A percentile compares a stretch with the other conserved stretches of the same genome.
phyloP scores from a whole-genome alignment of 257 asterid species.

The Ehretia macrophylla region DNA sequence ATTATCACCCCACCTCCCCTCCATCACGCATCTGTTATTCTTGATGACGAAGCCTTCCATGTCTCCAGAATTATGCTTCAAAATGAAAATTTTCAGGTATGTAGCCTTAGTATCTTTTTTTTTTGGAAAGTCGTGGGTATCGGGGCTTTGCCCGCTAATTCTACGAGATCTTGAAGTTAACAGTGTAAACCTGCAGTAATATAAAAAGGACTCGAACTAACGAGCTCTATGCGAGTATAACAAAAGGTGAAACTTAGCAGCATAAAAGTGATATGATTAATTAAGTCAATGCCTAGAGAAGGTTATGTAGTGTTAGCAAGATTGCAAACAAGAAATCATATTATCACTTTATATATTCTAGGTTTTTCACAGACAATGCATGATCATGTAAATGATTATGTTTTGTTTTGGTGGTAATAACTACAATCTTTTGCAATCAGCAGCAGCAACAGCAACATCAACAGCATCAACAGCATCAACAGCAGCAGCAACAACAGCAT shows the following conservation, averaged over 20 bases:
- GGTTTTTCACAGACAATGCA: slow-evolving; percentile 64
- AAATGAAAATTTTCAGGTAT: slow-evolving; percentile 63
- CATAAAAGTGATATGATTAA: too few relatives aligned
- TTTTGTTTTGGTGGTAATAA: slow-evolving; percentile 13
- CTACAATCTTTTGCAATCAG: slow-evolving; percentile 8
- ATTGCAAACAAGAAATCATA: slow-evolving; percentile 30
- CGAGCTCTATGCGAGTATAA: too few relatives aligned
- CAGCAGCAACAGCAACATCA: slow-evolving; percentile 20
- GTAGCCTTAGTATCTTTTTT: not conserved
- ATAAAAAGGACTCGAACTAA: too few relatives aligned
- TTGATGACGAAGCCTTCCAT: slow-evolving; percentile 71
- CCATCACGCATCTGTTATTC: slow-evolving; percentile 62
- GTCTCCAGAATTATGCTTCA: slow-evolving; percentile 67
- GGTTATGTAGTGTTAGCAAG: not conserved
- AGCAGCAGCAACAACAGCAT: slow-evolving; percentile 52
- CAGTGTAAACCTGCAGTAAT: too few relatives aligned
- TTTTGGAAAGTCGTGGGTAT: not conserved
- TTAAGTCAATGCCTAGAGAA: too few relatives aligned
- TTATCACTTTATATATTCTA: slow-evolving; percentile 23
- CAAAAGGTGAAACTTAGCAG: too few relatives aligned
- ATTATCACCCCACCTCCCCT: slow-evolving; percentile 60
- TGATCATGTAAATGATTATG: slow-evolving; percentile 66
- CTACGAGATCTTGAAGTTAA: too few relatives aligned
- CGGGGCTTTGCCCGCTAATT: not conserved
- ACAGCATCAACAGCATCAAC: slow-evolving; percentile 49